These are phyloP conservation scores for Pseudonitzschia multiseries DNA, from an alignment of 108 stramenopile genomes.

Conservation along the genomic window DNA sequence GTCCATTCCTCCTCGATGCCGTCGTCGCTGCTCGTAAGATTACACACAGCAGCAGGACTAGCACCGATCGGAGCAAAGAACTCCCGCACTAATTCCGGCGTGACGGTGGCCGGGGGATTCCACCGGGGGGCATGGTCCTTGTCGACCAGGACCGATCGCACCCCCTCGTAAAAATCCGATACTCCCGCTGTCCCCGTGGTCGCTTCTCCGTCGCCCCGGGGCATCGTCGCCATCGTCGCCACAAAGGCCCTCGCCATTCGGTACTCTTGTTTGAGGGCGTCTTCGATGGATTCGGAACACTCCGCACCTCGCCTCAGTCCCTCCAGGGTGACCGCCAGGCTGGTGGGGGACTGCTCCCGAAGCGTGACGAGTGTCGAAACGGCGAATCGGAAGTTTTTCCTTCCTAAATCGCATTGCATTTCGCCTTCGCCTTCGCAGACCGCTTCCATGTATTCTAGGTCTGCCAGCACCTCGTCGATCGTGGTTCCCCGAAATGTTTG, in stretches of 20 bases:
- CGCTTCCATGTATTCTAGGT: conserved; percentile 48
- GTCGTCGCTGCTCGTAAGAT: no score
- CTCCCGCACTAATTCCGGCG: conserved; percentile 53
- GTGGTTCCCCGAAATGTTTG: conserved; percentile 42
- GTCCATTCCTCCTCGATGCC: no score
- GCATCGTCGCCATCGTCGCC: no score
- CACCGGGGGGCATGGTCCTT: conserved; percentile 88
- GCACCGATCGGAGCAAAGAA: conserved; percentile 71
- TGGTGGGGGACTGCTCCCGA: conserved; percentile 79
- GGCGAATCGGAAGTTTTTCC: conserved; percentile 56
- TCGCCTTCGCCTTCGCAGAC: no score
- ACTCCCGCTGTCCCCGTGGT: no score
- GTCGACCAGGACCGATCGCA: conserved; percentile 95
- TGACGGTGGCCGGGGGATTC: conserved; percentile 56
- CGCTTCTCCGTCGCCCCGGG: no score
- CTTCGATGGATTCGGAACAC: conserved; percentile 38
- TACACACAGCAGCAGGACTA: no score
- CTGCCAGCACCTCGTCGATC: conserved; percentile 15
- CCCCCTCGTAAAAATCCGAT: conserved; percentile 87
- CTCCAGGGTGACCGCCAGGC: conserved; percentile 75
- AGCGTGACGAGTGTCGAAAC: conserved; percentile 49
- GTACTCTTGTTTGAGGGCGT: conserved; percentile 83
- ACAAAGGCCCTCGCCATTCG: conserved; percentile 60
- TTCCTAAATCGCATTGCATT: conserved; percentile 42
- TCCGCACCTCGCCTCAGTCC: conserved; percentile 61